phyloP scores from a whole-genome alignment of 1,284 basidiomycete genomes.

The Farysia itapuensis region DNA sequence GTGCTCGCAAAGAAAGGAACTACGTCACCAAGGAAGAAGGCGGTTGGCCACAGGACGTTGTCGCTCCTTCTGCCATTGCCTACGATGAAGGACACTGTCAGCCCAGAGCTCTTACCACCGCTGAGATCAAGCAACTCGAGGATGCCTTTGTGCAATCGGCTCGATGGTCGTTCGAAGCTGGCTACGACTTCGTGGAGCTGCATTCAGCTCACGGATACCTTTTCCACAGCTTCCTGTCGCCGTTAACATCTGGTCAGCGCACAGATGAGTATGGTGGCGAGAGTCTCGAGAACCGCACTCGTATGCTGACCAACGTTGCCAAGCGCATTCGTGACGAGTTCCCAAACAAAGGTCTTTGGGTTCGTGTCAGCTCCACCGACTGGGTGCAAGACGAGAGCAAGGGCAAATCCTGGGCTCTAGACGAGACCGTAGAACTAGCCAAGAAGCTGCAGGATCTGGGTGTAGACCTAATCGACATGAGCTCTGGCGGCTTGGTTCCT shows the following conservation, averaged over 20 bases:
- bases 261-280: constrained; percentile 58
- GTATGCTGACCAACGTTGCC: constrained; percentile 38
- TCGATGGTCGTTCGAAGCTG: constrained; percentile 63
- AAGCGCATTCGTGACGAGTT: constrained; percentile 41
- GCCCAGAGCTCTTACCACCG: constrained; percentile 67
- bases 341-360: constrained; percentile 54
- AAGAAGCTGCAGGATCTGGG: constrained; percentile 36
- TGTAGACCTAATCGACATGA: constrained; percentile 55
- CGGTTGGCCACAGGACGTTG: constrained; percentile 73
- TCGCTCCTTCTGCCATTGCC: constrained; percentile 68
- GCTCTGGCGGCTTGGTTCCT: constrained; percentile 45
- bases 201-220: constrained; percentile 65
- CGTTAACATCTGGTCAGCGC: constrained; percentile 48
- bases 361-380: constrained; percentile 53
- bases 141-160: constrained; percentile 71
- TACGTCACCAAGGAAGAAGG: constrained; percentile 56
- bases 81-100: constrained; percentile 64
- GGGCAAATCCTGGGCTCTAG: constrained; percentile 43
- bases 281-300: constrained; percentile 47
- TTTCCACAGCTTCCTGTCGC: constrained; percentile 64
- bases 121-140: constrained; percentile 68
- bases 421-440: constrained; percentile 44
- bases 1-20: constrained; percentile 43
- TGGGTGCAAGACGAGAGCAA: constrained; percentile 40
- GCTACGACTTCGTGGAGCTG: constrained; percentile 74